Conservation (phyloP, 1,284 basidiomycete genomes). For the Ganoderma sp. region DNA sequence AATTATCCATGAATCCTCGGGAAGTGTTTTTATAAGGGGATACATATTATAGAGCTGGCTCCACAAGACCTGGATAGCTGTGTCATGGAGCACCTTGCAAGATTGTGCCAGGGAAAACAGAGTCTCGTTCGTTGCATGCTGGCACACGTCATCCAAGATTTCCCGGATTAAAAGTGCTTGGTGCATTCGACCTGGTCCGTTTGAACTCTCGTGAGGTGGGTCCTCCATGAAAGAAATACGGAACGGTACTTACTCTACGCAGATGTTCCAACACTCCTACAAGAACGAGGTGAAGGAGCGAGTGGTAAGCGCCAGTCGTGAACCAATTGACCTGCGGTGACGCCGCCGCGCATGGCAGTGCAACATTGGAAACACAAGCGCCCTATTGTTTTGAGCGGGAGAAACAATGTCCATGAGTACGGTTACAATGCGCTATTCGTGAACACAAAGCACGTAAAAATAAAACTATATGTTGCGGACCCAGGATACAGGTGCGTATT, state of each 20-base stretch:
- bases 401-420: too few relatives aligned
- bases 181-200: not conserved
- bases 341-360: too few relatives aligned
- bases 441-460: not conserved
- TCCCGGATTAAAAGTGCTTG: not conserved
- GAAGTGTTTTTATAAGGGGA: slow-evolving; percentile 3
- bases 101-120: not conserved
- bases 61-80: not conserved
- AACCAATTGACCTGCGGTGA: too few relatives aligned
- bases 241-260: not conserved
- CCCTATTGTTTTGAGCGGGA: too few relatives aligned
- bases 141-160: not conserved
- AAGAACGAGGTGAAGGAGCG: too few relatives aligned
- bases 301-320: not conserved
- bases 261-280: not conserved
- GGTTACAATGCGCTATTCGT: not conserved
- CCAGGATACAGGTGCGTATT: not conserved
- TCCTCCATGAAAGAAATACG: too few relatives aligned
- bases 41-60: not conserved
- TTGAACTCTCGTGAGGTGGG: not conserved
- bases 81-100: not conserved
- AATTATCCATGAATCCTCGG: slow-evolving; percentile 1
- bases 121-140: not conserved
- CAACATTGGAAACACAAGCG: too few relatives aligned
- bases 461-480: too few relatives aligned